Conservation (phyloP, 2,329 filamentous ascomycete genomes). For the Calonectria naviculata region DNA sequence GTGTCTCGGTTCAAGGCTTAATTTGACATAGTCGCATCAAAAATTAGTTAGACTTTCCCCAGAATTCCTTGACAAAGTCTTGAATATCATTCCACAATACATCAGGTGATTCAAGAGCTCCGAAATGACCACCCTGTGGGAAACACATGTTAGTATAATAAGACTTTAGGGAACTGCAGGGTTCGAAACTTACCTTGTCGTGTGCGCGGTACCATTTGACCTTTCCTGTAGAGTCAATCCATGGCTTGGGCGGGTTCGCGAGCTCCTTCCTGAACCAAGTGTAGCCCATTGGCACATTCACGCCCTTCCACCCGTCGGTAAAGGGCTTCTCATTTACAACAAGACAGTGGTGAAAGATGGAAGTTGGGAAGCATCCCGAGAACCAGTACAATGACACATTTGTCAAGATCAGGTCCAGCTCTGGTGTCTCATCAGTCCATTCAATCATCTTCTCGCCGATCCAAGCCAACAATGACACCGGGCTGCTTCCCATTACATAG, state of each 20-base stretch:
- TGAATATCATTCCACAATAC: constrained; percentile 25
- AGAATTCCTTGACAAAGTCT: constrained; percentile 24
- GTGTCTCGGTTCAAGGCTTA: neutral
- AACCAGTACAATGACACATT: constrained; percentile 19
- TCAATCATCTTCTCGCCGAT: constrained; percentile 5
- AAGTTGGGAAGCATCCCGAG: constrained; percentile 12
- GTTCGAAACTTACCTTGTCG: neutral
- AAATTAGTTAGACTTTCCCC: neutral
- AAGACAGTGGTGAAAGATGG: neutral
- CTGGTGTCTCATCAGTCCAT: constrained; percentile 10
- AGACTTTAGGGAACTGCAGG: neutral
- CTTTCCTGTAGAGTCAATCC: constrained; percentile 5
- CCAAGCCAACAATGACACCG: constrained; percentile 10
- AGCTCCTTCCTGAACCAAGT: constrained; percentile 12
- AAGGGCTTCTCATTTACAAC: neutral
- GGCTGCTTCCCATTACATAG: constrained; percentile 7
- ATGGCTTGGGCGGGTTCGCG: neutral
- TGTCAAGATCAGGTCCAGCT: constrained; percentile 7
- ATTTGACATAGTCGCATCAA: no score
- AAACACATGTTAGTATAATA: neutral
- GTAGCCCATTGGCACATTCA: constrained; percentile 10
- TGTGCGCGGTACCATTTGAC: constrained; percentile 10
- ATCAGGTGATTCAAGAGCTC: constrained; percentile 28
- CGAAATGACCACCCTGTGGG: constrained; percentile 27
- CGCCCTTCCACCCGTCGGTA: neutral